These are phyloP conservation scores for Podospora pseudopauciseta DNA, from an alignment of 495 filamentous ascomycete species.

Conservation along the genomic window DNA sequence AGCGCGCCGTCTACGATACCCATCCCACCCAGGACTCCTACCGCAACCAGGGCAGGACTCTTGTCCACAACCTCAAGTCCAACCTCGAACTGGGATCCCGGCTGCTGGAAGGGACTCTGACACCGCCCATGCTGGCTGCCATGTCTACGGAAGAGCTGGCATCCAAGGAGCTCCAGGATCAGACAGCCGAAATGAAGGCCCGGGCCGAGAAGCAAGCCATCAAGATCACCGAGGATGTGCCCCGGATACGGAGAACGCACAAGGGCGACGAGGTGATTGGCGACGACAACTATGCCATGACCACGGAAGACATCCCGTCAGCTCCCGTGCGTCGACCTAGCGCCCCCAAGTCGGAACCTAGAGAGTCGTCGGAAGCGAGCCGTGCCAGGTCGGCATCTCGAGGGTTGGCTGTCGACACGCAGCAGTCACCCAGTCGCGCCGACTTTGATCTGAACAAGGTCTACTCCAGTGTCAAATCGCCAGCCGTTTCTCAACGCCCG, in stretches of 20 bases:
- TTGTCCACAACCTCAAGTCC: constrained; percentile 79
- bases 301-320: constrained; percentile 39
- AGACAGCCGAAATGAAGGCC: constrained; percentile 67
- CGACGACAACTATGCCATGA: constrained; percentile 46
- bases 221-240: constrained; percentile 75
- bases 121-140: constrained; percentile 66
- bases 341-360: constrained; percentile 23
- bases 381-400: constrained; percentile 13
- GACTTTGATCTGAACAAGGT: constrained; percentile 71
- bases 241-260: constrained; percentile 83
- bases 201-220: constrained; percentile 81
- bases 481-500: constrained; percentile 44
- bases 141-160: constrained; percentile 90
- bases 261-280: constrained; percentile 92
- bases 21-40: constrained; percentile 43
- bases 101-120: constrained; percentile 65
- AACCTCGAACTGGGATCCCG: constrained; percentile 75
- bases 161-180: constrained; percentile 79
- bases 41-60: constrained; percentile 46
- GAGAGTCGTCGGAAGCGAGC: constrained; percentile 21
- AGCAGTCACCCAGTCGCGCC: constrained; percentile 45
- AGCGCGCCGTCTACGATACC: constrained; percentile 53
- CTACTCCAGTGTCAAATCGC: constrained; percentile 62
- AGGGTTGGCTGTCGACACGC: constrained; percentile 49
- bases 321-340: constrained; percentile 37